These are phyloP conservation scores for Rhizopogon rudus DNA, from an alignment of 768 basidiomycete genomes.

Conservation along the genomic window DNA sequence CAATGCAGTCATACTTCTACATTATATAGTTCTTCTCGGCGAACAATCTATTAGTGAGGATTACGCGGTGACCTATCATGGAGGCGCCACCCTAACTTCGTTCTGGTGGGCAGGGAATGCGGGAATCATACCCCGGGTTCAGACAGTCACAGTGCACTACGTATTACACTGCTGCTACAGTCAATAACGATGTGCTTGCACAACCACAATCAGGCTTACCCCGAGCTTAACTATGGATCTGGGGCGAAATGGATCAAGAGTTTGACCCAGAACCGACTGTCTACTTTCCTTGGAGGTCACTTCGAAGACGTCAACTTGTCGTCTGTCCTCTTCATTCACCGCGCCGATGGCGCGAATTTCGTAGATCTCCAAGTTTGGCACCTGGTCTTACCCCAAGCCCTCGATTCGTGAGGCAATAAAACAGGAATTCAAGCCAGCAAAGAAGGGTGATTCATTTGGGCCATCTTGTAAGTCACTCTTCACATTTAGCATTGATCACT, in stretches of 20 bases:
- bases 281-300: conserved; percentile 72
- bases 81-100: too few species aligned
- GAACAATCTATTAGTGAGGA: too few species aligned
- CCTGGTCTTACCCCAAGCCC: conserved; percentile 78
- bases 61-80: too few species aligned
- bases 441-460: conserved; percentile 89
- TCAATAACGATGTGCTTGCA: background rate
- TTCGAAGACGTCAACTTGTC: conserved; percentile 79
- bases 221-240: conserved; percentile 50
- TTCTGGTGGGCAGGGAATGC: too few species aligned
- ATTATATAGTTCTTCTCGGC: too few species aligned
- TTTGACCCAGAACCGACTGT: conserved; percentile 55
- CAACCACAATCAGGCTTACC: conserved; percentile 32
- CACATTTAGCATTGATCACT: background rate
- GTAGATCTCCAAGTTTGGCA: conserved; percentile 87
- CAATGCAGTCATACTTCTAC: too few species aligned
- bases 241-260: conserved; percentile 83
- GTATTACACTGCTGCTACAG: background rate
- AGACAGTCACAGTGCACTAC: too few species aligned
- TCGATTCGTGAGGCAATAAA: conserved; percentile 84
- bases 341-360: conserved; percentile 57
- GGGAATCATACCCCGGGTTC: too few species aligned
- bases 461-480: conserved; percentile 73
- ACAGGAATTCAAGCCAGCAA: conserved; percentile 73
- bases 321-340: conserved; percentile 69